phyloP scores from a whole-genome alignment of 345 rosid species.

The Arabis alpina region DNA sequence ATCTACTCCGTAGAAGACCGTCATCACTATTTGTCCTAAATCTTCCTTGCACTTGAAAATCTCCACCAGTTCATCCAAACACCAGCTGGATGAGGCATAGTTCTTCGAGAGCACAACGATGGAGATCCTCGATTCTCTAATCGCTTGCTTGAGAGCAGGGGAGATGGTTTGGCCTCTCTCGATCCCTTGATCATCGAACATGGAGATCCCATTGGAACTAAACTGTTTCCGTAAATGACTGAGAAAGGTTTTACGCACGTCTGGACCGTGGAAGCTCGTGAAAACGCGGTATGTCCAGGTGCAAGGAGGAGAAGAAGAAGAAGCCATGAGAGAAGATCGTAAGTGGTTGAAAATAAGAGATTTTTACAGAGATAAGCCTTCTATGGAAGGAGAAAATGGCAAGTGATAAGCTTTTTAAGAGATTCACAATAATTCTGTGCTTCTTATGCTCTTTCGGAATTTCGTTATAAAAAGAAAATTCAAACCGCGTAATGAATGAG shows the following conservation, averaged over 20 bases:
- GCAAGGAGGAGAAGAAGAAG: neutral
- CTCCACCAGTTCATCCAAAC: slow-evolving; percentile 32
- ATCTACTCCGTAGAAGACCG: slow-evolving; percentile 5
- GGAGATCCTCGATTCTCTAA: slow-evolving; percentile 22
- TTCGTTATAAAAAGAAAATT: no score
- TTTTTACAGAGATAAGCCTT: no score
- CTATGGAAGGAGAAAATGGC: no score
- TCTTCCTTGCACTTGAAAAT: slow-evolving; percentile 22
- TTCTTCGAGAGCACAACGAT: slow-evolving; percentile 27
- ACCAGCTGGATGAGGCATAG: slow-evolving; percentile 37
- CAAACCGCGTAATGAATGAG: no score
- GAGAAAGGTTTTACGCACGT: slow-evolving; percentile 31
- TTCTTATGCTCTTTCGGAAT: no score
- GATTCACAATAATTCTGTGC: no score
- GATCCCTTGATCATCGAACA: slow-evolving; percentile 20
- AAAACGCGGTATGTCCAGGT: slow-evolving; percentile 12
- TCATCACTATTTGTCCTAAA: slow-evolving; percentile 20
- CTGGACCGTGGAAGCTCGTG: slow-evolving; percentile 27
- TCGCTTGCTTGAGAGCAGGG: neutral
- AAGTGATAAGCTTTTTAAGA: no score
- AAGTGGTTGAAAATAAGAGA: no score
- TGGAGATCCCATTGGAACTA: neutral
- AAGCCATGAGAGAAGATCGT: slow-evolving; percentile 1
- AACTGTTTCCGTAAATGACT: slow-evolving; percentile 16
- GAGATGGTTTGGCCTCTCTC: slow-evolving; percentile 6